A percentile compares a stretch with the other conserved stretches of the same genome.
These are phyloP conservation scores for Scenedesmus sp. DNA, from an alignment of 163 green algal genomes.

Conservation along the genomic window DNA sequence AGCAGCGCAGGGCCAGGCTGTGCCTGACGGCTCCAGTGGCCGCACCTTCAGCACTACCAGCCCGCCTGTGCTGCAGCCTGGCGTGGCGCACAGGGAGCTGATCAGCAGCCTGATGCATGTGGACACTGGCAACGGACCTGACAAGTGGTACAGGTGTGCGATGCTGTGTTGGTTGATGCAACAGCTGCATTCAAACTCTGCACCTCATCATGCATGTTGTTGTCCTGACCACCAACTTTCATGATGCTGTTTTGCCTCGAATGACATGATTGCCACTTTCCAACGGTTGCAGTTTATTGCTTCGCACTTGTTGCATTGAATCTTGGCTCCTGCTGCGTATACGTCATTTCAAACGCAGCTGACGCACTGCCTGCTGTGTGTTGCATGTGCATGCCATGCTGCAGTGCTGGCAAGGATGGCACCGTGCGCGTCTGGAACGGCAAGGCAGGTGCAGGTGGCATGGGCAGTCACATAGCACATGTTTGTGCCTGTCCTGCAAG, in stretches of 20 bases:
- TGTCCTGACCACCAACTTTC: no score
- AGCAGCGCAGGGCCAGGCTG: background rate
- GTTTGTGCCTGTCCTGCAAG: background rate
- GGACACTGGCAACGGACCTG: slow-evolving; percentile 1
- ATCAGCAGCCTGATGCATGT: slow-evolving; percentile 40
- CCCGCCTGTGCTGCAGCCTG: background rate
- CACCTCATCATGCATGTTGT: no score
- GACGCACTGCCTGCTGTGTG: background rate
- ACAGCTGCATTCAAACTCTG: background rate
- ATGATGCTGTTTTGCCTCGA: no score
- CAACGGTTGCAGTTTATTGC: no score
- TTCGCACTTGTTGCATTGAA: background rate
- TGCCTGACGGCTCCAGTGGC: background rate
- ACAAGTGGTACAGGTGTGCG: slow-evolving; percentile 24
- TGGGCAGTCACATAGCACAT: background rate
- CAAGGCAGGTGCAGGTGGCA: slow-evolving; percentile 18
- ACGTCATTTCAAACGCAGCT: background rate
- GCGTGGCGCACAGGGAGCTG: slow-evolving; percentile 10
- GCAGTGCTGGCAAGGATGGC: slow-evolving; percentile 20
- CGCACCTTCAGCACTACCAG: background rate
- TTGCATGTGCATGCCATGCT: slow-evolving; percentile 1
- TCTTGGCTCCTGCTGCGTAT: background rate
- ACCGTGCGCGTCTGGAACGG: slow-evolving; percentile 31
- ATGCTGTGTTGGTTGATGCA: no score
- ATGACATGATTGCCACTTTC: no score